Percentiles rank a stretch among this genome's conserved stretches.
These are phyloP conservation scores for Kappamyces sp. DNA, from an alignment of 192 early-diverging fungal genomes.

Conservation along the genomic window DNA sequence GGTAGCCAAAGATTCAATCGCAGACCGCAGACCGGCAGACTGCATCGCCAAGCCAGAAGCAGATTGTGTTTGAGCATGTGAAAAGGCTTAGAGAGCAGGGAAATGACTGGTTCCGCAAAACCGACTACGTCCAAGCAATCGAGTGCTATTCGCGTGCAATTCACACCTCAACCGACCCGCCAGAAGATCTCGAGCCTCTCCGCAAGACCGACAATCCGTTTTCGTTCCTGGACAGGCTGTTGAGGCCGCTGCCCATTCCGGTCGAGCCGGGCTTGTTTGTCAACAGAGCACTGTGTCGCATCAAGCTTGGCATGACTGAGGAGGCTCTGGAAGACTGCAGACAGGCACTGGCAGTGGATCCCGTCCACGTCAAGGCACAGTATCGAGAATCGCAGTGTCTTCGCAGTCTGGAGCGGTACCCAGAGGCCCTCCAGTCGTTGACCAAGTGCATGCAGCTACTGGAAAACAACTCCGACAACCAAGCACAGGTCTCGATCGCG, in stretches of 20 bases:
- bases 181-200: not conserved
- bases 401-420: not conserved
- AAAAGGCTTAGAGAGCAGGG: not conserved
- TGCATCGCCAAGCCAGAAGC: not conserved
- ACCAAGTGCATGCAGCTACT: not conserved
- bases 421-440: not conserved
- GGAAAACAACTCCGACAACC: not conserved
- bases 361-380: not conserved
- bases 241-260: constrained; percentile 6
- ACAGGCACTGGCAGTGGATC: not conserved
- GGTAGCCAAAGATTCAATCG: no score
- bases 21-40: no score
- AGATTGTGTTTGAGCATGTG: not conserved
- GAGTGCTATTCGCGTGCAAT: constrained; percentile 7
- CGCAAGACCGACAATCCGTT: not conserved
- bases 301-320: constrained; percentile 2
- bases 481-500: not conserved
- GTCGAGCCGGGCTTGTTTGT: constrained; percentile 5
- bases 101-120: constrained; percentile 3
- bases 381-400: constrained; percentile 14
- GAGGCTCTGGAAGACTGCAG: constrained; percentile 5
- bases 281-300: constrained; percentile 4
- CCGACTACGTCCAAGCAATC: constrained; percentile 4
- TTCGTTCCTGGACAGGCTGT: constrained; percentile 2
- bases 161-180: not conserved